These are phyloP conservation scores for Xylariaceae sp. DNA, from an alignment of 2,329 filamentous ascomycete genomes.

Conservation along the genomic window DNA sequence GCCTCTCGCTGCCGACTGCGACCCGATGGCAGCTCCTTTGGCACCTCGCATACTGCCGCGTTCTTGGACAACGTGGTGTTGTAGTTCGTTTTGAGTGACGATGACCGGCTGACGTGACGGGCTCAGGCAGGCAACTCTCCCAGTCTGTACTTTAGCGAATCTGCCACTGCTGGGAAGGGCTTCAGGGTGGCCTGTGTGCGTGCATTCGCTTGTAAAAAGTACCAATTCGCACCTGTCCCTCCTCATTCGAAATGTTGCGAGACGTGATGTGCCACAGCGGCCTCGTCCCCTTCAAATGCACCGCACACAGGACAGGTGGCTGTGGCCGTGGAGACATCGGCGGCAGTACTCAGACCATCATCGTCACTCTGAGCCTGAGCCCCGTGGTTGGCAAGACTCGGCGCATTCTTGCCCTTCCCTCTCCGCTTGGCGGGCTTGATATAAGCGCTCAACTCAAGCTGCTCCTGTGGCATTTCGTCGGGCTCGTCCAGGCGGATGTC, in stretches of 20 bases:
- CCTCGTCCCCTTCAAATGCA: constrained; percentile 59
- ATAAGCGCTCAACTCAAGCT: constrained; percentile 44
- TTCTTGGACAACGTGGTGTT: too few species aligned
- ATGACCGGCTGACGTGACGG: too few species aligned
- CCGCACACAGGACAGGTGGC: constrained; percentile 57
- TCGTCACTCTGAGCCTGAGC: too few species aligned
- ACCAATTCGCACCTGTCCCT: too few species aligned
- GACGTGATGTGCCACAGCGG: constrained; percentile 61
- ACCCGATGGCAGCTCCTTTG: constrained; percentile 8
- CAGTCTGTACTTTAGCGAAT: too few species aligned
- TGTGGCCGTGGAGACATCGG: constrained; percentile 22
- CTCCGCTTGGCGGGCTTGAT: constrained; percentile 32
- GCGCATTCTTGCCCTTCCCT: constrained; percentile 19
- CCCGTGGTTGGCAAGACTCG: constrained; percentile 6
- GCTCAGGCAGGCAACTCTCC: too few species aligned
- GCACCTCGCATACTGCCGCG: too few species aligned
- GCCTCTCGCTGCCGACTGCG: too few species aligned
- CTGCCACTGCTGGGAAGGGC: too few species aligned
- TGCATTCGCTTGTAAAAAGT: too few species aligned
- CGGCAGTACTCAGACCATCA: not conserved
- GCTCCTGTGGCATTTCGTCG: constrained; percentile 29
- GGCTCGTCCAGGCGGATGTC: constrained; percentile 28
- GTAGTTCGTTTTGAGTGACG: too few species aligned
- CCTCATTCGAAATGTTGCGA: constrained; percentile 45
- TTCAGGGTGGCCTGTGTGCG: too few species aligned